Evolutionary conservation across 495 filamentous ascomycete genomes (phyloP).

Genomic region (Delitschia confertaspora): DNA sequence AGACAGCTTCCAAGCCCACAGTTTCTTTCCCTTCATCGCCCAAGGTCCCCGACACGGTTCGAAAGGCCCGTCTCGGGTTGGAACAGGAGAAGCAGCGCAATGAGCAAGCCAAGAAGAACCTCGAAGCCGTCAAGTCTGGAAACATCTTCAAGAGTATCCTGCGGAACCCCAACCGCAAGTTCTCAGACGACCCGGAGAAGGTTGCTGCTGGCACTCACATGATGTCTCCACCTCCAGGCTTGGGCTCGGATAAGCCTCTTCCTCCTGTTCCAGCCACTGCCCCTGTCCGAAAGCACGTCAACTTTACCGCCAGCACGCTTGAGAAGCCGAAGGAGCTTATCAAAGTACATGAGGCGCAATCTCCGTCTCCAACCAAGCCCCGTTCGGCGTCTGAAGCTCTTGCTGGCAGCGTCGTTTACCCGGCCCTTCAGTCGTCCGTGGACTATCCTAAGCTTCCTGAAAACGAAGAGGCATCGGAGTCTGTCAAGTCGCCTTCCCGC

Average conservation of each 20-base stretch:
- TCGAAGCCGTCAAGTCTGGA: too few relatives aligned
- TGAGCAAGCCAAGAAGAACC: conserved; percentile 23
- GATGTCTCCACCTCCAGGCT: conserved; percentile 35
- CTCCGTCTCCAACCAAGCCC: conserved; percentile 20
- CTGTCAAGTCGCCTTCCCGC: conserved; percentile 12
- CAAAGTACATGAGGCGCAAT: conserved; percentile 5
- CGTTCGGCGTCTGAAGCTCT: conserved; percentile 22
- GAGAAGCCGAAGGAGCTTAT: conserved; percentile 26
- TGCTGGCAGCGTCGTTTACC: conserved; percentile 9
- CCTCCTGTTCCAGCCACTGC: conserved; percentile 30
- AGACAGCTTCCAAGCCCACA: too few relatives aligned
- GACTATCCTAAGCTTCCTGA: conserved; percentile 26
- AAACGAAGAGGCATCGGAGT: background rate
- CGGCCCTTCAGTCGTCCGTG: conserved; percentile 6
- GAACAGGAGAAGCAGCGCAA: conserved; percentile 13
- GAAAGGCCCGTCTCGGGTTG: too few relatives aligned
- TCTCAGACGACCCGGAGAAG: conserved; percentile 52
- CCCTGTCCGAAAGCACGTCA: conserved; percentile 48
- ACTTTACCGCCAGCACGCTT: conserved; percentile 49
- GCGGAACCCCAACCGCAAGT: conserved; percentile 50
- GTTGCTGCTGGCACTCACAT: conserved; percentile 54
- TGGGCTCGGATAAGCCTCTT: conserved; percentile 28
- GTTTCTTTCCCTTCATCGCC: too few relatives aligned
- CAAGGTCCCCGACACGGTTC: conserved; percentile 10
- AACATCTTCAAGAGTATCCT: conserved; percentile 51